These are phyloP conservation scores for Albugo laibachii DNA, from an alignment of 352 stramenopile genomes.

Conservation along the genomic window DNA sequence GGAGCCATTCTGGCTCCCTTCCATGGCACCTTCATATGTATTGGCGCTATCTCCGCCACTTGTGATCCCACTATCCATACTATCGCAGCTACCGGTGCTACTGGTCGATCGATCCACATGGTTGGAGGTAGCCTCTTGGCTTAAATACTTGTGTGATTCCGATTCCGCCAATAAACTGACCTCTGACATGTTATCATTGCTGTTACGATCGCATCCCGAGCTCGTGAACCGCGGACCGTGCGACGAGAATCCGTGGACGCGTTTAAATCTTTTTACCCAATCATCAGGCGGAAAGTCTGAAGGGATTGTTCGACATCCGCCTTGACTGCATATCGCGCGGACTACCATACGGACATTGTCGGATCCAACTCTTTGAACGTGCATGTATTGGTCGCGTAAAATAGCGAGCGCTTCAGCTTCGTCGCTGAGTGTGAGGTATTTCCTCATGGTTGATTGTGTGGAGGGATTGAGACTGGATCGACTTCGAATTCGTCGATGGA, in stretches of 20 bases:
- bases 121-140: too few species aligned
- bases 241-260: constrained; percentile 19
- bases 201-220: not conserved
- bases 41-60: too few species aligned
- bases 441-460: constrained; percentile 5
- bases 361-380: constrained; percentile 20
- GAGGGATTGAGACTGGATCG: constrained; percentile 1
- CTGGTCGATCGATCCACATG: too few species aligned
- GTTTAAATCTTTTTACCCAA: constrained; percentile 38
- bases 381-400: constrained; percentile 29
- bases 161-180: not conserved
- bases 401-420: constrained; percentile 23
- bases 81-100: too few species aligned
- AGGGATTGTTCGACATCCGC: constrained; percentile 18
- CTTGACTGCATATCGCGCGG: constrained; percentile 24
- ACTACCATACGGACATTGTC: constrained; percentile 46
- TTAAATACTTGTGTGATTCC: not conserved
- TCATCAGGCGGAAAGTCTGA: constrained; percentile 18
- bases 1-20: constrained; percentile 7
- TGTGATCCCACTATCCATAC: too few species aligned
- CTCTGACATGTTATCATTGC: not conserved
- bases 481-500: constrained; percentile 33
- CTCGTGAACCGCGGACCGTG: not conserved
- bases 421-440: constrained; percentile 13
- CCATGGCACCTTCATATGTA: not conserved